A percentile compares a stretch with the other conserved stretches of the same genome.
Conservation (phyloP, 306 rosid genomes). For the Acacia crassicarpa region DNA sequence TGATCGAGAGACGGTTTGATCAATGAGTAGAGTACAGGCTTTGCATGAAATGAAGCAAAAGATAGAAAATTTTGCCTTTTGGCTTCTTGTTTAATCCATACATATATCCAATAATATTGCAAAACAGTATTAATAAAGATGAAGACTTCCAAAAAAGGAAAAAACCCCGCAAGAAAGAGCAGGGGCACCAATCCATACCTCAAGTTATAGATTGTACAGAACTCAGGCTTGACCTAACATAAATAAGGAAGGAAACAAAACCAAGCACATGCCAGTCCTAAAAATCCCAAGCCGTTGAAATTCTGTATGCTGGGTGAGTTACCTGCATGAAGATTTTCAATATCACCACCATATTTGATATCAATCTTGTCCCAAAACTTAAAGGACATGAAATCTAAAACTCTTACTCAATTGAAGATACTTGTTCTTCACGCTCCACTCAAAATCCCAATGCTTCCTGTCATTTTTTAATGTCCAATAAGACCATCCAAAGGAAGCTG, state of each 20-base stretch:
- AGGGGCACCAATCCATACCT: slow-evolving; percentile 31
- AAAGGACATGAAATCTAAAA: not conserved
- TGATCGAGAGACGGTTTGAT: slow-evolving; percentile 10
- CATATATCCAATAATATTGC: slow-evolving; percentile 22
- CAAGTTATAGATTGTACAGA: slow-evolving; percentile 4
- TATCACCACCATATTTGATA: not conserved
- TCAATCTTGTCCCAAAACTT: not conserved
- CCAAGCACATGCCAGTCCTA: slow-evolving; percentile 43
- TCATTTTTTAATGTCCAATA: slow-evolving; percentile 87
- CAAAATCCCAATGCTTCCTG: slow-evolving; percentile 82
- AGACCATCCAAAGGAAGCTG: slow-evolving; percentile 89
- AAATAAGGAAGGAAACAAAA: slow-evolving; percentile 45
- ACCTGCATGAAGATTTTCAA: slow-evolving; percentile 43
- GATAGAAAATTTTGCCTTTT: slow-evolving; percentile 9
- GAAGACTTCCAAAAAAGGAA: not conserved
- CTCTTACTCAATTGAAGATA: slow-evolving; percentile 68
- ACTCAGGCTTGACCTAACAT: slow-evolving; percentile 30
- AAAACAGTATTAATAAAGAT: slow-evolving; percentile 27
- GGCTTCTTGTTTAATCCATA: slow-evolving; percentile 19
- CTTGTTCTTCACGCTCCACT: slow-evolving; percentile 75
- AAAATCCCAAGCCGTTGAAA: slow-evolving; percentile 28
- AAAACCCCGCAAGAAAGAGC: not conserved
- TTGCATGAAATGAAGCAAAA: slow-evolving; percentile 9
- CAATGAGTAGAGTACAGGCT: slow-evolving; percentile 11
- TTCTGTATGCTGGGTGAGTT: slow-evolving; percentile 46